Conservation (phyloP, 352 stramenopile species). For the Globisporangium rhizosaccharum region DNA sequence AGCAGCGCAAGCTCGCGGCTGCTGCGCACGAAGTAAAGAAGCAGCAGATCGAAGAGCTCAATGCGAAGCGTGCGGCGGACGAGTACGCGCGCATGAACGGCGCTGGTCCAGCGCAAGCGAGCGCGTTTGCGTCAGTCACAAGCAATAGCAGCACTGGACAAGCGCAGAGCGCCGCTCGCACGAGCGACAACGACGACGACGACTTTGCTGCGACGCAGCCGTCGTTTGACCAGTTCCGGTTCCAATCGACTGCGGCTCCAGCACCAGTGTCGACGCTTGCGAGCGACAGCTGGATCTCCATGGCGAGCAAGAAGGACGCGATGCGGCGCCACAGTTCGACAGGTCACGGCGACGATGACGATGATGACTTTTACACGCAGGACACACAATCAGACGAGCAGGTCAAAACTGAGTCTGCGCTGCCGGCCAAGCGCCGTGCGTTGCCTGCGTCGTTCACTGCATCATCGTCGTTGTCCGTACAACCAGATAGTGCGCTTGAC, state of each 20-base stretch:
- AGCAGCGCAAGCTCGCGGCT: conserved; percentile 11
- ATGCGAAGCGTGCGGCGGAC: conserved; percentile 1
- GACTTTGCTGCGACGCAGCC: conserved; percentile 37
- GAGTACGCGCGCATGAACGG: conserved; percentile 4
- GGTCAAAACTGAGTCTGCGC: neutral
- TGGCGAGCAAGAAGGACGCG: conserved; percentile 34
- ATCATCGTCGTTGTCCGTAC: no score
- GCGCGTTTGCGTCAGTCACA: neutral
- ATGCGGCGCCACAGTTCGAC: neutral
- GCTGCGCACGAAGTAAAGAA: conserved; percentile 8
- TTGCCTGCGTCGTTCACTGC: conserved; percentile 3
- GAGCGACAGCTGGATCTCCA: conserved; percentile 35
- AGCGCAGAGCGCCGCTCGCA: no score
- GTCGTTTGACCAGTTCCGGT: conserved; percentile 36
- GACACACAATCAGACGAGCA: neutral
- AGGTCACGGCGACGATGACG: neutral
- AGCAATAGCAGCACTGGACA: conserved; percentile 1
- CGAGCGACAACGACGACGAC: conserved; percentile 30
- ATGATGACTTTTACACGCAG: conserved; percentile 10
- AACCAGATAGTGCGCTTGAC: neutral
- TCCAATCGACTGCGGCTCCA: conserved; percentile 8
- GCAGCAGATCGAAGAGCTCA: conserved; percentile 6
- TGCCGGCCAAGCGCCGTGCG: conserved; percentile 1
- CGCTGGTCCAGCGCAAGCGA: no score
- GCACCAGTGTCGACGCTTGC: neutral